A percentile compares a stretch with the other conserved stretches of the same genome.
These are phyloP conservation scores for Nakazawaea wyomingensis DNA, from an alignment of 805 yeast species.

Conservation along the genomic window DNA sequence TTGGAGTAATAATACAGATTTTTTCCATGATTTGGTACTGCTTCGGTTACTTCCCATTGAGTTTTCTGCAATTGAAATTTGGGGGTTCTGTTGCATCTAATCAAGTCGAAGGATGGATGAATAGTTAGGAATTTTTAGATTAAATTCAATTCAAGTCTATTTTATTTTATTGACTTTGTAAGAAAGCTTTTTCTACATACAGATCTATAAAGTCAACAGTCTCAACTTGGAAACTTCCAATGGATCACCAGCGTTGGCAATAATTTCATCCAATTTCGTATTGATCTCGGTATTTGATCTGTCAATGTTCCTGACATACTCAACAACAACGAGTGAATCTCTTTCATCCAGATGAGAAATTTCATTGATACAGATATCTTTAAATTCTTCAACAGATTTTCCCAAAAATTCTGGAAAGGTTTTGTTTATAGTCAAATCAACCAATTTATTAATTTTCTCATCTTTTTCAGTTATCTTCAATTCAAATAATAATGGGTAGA, in stretches of 20 bases:
- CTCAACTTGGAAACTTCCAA: slow-evolving; percentile 6
- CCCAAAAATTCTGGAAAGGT: slow-evolving; percentile 7
- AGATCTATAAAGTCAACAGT: slow-evolving; percentile 1
- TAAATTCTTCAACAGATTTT: slow-evolving; percentile 1
- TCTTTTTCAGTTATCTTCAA: slow-evolving; percentile 7
- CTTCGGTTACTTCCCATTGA: slow-evolving; percentile 88
- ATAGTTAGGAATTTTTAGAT: slow-evolving; percentile 14
- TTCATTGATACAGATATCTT: slow-evolving; percentile 3
- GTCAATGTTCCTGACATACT: slow-evolving; percentile 4
- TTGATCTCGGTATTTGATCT: neutral
- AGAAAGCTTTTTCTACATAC: neutral
- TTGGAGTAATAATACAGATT: slow-evolving; percentile 66
- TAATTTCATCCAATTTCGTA: slow-evolving; percentile 1
- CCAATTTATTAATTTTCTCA: slow-evolving; percentile 10
- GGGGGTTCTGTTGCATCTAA: slow-evolving; percentile 44
- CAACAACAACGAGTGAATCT: slow-evolving; percentile 5
- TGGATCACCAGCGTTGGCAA: neutral
- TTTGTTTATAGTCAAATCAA: slow-evolving; percentile 8
- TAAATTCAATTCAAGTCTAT: neutral
- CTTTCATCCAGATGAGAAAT: slow-evolving; percentile 2
- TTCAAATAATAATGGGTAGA: slow-evolving; percentile 9
- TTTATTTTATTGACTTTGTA: too few species aligned
- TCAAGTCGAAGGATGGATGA: slow-evolving; percentile 25
- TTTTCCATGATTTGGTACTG: slow-evolving; percentile 80
- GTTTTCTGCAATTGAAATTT: slow-evolving; percentile 63